Conservation (phyloP, 1,284 basidiomycete species). For the Sanghuangporus weigelae region DNA sequence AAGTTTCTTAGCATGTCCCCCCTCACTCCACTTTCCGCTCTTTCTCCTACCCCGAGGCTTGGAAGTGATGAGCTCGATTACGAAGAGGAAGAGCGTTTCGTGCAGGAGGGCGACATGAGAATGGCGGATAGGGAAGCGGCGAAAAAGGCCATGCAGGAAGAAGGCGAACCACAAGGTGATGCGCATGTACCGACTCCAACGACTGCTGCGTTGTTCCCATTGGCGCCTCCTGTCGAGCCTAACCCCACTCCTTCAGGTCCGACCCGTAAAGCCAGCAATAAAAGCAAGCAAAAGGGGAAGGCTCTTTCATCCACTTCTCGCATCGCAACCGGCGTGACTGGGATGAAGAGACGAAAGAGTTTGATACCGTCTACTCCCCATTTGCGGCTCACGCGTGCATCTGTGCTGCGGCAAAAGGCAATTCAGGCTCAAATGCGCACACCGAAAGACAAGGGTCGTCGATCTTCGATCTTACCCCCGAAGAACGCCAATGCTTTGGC, state of each 20-base stretch:
- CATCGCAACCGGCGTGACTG: neutral
- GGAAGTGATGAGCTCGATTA: neutral
- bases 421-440: slow-evolving; percentile 1
- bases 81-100: neutral
- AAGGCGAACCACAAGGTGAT: neutral
- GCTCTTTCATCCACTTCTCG: neutral
- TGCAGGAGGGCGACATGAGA: neutral
- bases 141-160: neutral
- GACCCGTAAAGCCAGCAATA: neutral
- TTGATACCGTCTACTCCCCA: slow-evolving; percentile 2
- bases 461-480: neutral
- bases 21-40: slow-evolving; percentile 3
- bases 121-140: neutral
- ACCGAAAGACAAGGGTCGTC: neutral
- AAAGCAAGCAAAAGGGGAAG: neutral
- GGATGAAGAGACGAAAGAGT: slow-evolving; percentile 1
- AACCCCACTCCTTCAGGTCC: neutral
- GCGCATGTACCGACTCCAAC: neutral
- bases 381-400: slow-evolving; percentile 13
- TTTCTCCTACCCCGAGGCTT: neutral
- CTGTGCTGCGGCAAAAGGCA: slow-evolving; percentile 13
- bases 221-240: neutral
- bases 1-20: neutral
- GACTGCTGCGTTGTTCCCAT: neutral
- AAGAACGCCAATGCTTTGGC: neutral